These are phyloP conservation scores for Lithocarpus polystachyus DNA, from an alignment of 306 rosid species.

Conservation along the genomic window DNA sequence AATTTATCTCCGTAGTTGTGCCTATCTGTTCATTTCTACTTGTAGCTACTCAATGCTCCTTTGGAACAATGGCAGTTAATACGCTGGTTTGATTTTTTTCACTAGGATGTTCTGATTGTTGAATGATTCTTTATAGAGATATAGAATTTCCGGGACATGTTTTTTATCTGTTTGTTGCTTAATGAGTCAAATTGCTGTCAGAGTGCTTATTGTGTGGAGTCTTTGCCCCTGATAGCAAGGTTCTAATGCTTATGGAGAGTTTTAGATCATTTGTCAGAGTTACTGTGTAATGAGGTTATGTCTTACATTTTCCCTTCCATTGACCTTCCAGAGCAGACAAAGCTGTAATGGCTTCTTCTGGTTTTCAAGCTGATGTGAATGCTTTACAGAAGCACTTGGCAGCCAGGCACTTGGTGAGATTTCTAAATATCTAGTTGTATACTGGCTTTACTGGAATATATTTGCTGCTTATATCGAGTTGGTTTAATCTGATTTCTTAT, in stretches of 20 bases:
- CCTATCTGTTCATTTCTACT: neutral
- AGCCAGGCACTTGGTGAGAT: conserved; percentile 81
- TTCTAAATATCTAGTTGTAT: neutral
- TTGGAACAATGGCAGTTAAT: neutral
- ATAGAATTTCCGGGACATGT: neutral
- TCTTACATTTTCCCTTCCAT: neutral
- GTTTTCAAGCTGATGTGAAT: conserved; percentile 97
- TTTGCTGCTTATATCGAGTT: neutral
- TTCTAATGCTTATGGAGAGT: conserved; percentile 7
- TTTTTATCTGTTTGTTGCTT: neutral
- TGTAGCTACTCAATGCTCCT: neutral
- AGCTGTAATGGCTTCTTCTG: conserved; percentile 81
- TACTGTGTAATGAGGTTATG: neutral
- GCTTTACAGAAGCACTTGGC: conserved; percentile 83
- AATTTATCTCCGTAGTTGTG: neutral
- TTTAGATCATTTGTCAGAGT: neutral
- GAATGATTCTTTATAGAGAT: neutral
- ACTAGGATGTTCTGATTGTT: neutral
- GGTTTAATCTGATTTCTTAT: neutral
- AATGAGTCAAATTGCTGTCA: neutral
- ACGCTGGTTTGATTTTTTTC: neutral
- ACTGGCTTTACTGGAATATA: conserved; percentile 1
- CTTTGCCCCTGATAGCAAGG: conserved; percentile 1
- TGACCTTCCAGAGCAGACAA: conserved; percentile 69
- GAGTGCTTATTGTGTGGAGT: neutral